Evolutionary conservation across 1,139 yeast species (phyloP).

Genomic region (Williopsis jadinii): DNA sequence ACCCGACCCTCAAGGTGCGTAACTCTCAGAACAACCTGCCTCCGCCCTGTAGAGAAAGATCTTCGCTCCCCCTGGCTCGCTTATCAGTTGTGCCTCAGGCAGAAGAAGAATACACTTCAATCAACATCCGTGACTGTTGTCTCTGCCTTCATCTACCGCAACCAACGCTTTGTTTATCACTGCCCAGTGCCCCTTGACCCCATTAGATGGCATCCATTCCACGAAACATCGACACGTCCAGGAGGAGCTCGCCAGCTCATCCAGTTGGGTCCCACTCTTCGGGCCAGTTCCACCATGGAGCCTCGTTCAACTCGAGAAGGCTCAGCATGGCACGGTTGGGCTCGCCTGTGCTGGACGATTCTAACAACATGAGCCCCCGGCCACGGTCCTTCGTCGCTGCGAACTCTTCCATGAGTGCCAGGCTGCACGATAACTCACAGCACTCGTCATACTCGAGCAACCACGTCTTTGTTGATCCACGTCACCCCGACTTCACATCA

Average conservation of each 20-base stretch:
- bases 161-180: too few species aligned
- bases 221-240: background rate
- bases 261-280: background rate
- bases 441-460: slow-evolving; percentile 6
- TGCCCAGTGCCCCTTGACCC: too few species aligned
- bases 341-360: slow-evolving; percentile 13
- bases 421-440: slow-evolving; percentile 2
- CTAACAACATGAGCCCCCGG: background rate
- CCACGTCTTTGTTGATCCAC: slow-evolving; percentile 22
- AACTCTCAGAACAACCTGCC: too few species aligned
- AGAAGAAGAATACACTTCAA: too few species aligned
- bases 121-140: too few species aligned
- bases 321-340: slow-evolving; percentile 14
- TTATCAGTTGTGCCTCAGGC: too few species aligned
- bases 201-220: slow-evolving; percentile 1
- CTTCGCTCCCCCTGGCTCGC: too few species aligned
- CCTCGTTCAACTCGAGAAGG: slow-evolving; percentile 6
- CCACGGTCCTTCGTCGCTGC: background rate
- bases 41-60: too few species aligned
- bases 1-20: too few species aligned
- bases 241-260: background rate
- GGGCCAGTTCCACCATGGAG: background rate
- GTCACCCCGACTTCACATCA: slow-evolving; percentile 27
- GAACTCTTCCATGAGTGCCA: background rate
- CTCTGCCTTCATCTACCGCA: too few species aligned